Evolutionary conservation across 2,329 filamentous ascomycete species (phyloP), one percentile per base, ranked within the genome.

Genomic region (Xylariaceae sp.): DNA sequence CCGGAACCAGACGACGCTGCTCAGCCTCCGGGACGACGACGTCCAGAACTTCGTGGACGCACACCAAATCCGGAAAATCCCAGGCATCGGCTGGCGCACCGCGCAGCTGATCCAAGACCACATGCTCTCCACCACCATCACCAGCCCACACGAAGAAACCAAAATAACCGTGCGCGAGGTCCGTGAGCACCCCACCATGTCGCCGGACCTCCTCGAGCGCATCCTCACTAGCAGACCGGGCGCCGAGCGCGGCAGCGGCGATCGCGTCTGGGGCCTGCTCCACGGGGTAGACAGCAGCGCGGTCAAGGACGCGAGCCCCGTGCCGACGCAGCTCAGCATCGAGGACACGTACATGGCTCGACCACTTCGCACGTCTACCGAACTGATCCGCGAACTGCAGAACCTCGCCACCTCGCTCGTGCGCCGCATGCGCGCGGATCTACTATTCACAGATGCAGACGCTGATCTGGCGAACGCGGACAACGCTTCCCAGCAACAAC

Each of bases 311-410:
- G 89, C 86, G 1, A 84, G 84, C 63, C 83, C 86, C 44, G 74
- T 96, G 1, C 93, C 93, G 0, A 86, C 85, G 1, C 93, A 97
- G 72, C 96, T 98, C 70, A 95, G 91, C 71, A 95, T 98, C 61
- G 93, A 98, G 70, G 93, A 98, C 73, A 95, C 91, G 16, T 98
- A 96, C 71, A 79, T 82, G 32, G 79, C 81, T 1, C 81, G 84
- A 20, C 85, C 86, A 0, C 77, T 96, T 1, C 83, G 89, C 63
- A 86, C 80, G 0, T 70, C 88, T 49, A 72, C 83, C 1, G 81
- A 87, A 56, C 85, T 96, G 26, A 75, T 78, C 42, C 84, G 83
- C 60, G 88, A 96, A 73, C 77, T 97, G 41, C 73, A 77, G n/a
- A 80, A 83, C 57, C 76, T 97, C 2, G 81, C 89, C 0, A 78